These are phyloP conservation scores for Fusarium sp. DNA, from an alignment of 2,329 filamentous ascomycete genomes.

Conservation along the genomic window DNA sequence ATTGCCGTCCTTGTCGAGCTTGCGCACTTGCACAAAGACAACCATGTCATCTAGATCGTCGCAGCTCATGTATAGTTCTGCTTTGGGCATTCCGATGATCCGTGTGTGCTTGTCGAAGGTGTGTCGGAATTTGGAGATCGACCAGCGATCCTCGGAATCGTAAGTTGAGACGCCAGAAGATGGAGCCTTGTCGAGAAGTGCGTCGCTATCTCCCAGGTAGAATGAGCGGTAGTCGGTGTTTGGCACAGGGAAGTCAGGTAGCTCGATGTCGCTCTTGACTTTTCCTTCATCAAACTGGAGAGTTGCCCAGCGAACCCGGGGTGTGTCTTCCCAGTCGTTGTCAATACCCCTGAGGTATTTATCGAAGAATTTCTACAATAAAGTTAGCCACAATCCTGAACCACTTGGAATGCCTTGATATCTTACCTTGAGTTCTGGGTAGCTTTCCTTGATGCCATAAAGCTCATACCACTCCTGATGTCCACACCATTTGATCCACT, in stretches of 20 bases:
- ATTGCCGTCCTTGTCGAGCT: slow-evolving; percentile 17
- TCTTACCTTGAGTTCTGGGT: slow-evolving; percentile 15
- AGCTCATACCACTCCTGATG: slow-evolving; percentile 41
- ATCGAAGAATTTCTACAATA: slow-evolving; percentile 31
- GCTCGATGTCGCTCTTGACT: slow-evolving; percentile 30
- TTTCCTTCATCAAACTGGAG: slow-evolving; percentile 40
- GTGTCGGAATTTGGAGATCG: slow-evolving; percentile 32
- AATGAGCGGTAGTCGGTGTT: slow-evolving; percentile 18
- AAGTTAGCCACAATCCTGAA: not conserved
- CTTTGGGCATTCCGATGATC: slow-evolving; percentile 29
- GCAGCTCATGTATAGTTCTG: slow-evolving; percentile 36
- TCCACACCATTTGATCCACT: slow-evolving; percentile 41
- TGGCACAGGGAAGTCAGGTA: slow-evolving; percentile 31
- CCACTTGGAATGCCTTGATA: accelerated
- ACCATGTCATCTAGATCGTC: slow-evolving; percentile 28
- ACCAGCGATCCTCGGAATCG: slow-evolving; percentile 34
- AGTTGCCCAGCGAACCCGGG: slow-evolving; percentile 37
- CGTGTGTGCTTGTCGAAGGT: slow-evolving; percentile 27
- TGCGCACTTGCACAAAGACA: slow-evolving; percentile 18
- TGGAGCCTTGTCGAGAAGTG: not conserved
- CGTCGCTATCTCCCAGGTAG: slow-evolving; percentile 7
- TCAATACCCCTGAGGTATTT: slow-evolving; percentile 38
- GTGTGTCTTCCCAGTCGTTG: slow-evolving; percentile 43
- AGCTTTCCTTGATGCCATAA: slow-evolving; percentile 23
- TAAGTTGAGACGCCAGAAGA: slow-evolving; percentile 9